These are phyloP conservation scores for Ogataea trehaloabstinens DNA, from an alignment of 805 yeast species.

Conservation along the genomic window DNA sequence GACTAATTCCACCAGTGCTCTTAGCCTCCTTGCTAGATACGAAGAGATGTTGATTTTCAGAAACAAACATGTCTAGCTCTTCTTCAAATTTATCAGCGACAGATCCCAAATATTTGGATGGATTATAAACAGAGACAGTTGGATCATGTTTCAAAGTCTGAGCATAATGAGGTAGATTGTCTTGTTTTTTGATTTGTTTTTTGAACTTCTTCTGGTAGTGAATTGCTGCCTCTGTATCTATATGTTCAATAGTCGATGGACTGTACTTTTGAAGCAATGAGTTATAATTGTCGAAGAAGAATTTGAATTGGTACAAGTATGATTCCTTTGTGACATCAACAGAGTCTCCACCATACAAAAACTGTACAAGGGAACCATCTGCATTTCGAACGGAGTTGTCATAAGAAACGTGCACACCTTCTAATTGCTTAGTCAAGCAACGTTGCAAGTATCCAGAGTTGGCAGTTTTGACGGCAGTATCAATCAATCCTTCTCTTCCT, in stretches of 20 bases:
- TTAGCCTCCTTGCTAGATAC: constrained; percentile 49
- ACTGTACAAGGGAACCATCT: constrained; percentile 91
- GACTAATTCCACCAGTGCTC: constrained; percentile 50
- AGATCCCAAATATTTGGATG: constrained; percentile 87
- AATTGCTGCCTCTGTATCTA: constrained; percentile 83
- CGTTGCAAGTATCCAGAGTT: constrained; percentile 98
- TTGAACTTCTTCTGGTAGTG: constrained; percentile 77
- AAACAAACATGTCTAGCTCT: constrained; percentile 69
- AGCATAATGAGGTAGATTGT: constrained; percentile 58
- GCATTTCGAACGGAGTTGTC: constrained; percentile 95
- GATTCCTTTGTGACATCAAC: constrained; percentile 93
- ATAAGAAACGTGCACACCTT: constrained; percentile 91
- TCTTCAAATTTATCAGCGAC: constrained; percentile 88
- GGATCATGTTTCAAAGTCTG: constrained; percentile 78
- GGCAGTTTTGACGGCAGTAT: constrained; percentile 98
- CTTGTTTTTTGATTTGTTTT: constrained; percentile 68
- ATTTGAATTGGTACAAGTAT: constrained; percentile 87
- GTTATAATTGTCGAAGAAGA: constrained; percentile 89
- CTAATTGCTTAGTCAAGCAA: constrained; percentile 96
- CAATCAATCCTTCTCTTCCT: constrained; percentile 99
- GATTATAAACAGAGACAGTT: constrained; percentile 78
- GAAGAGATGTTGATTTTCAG: constrained; percentile 53
- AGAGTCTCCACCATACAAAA: constrained; percentile 97
- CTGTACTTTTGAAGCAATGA: constrained; percentile 82
- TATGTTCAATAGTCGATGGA: constrained; percentile 71